Conservation (phyloP, 2,329 filamentous ascomycete species). For the Colletotrichum aenigma region DNA sequence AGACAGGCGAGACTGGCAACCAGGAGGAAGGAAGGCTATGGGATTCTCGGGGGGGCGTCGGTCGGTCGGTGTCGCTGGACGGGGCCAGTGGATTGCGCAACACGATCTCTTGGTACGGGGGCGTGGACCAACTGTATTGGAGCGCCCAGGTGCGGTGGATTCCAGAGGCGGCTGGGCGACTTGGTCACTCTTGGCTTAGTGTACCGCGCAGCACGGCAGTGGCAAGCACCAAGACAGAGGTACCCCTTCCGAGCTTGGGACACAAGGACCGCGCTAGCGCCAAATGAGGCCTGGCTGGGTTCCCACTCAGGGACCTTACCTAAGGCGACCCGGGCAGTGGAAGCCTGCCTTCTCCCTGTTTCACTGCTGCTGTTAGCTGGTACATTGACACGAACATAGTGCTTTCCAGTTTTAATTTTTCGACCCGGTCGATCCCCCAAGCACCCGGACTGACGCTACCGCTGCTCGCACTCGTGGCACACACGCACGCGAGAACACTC, state of each 20-base stretch:
- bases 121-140: constrained; percentile 19
- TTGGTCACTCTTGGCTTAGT: constrained; percentile 12
- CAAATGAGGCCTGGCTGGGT: neutral
- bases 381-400: neutral
- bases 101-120: constrained; percentile 20
- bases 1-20: neutral
- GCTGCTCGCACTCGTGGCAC: neutral
- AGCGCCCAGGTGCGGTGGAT: constrained; percentile 16
- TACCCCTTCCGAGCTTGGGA: constrained; percentile 1
- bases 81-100: constrained; percentile 18
- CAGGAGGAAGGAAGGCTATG: neutral
- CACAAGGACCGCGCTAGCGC: neutral
- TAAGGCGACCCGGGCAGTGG: neutral
- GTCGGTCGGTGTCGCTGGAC: neutral
- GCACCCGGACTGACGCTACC: neutral
- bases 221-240: neutral
- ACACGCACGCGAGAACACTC: neutral
- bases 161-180: constrained; percentile 15
- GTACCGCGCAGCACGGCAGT: constrained; percentile 1
- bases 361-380: constrained; percentile 10
- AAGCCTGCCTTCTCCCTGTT: constrained; percentile 5
- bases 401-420: neutral
- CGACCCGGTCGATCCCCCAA: constrained; percentile 10
- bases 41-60: constrained; percentile 1
- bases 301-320: neutral